phyloP scores from a whole-genome alignment of 805 yeast genomes.

The Candida hispaniensis region DNA sequence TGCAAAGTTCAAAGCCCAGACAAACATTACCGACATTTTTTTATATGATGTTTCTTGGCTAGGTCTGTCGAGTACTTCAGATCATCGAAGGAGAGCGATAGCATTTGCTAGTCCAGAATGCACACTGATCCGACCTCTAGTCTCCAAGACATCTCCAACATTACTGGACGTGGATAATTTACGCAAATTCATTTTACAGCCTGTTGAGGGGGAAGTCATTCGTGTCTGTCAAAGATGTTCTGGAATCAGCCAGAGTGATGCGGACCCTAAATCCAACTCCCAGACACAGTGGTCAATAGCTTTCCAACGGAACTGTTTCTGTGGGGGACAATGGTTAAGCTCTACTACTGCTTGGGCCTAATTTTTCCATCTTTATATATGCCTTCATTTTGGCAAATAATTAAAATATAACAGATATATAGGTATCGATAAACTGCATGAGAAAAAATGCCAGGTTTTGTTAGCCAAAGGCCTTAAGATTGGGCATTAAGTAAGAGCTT shows the following conservation, averaged over 20 bases:
- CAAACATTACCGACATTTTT: slow-evolving; percentile 44
- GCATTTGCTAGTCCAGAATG: slow-evolving; percentile 18
- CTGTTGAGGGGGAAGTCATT: slow-evolving; percentile 30
- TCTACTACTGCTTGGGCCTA: too few relatives aligned
- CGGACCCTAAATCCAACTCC: slow-evolving; percentile 26
- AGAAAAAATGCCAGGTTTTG: too few relatives aligned
- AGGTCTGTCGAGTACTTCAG: slow-evolving; percentile 28
- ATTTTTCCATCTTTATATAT: too few relatives aligned
- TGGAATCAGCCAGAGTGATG: slow-evolving; percentile 34
- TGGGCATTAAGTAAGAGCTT: too few relatives aligned
- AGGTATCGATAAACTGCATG: too few relatives aligned
- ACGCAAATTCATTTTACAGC: slow-evolving; percentile 30
- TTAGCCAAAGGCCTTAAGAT: too few relatives aligned
- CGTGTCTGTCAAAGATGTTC: slow-evolving; percentile 48
- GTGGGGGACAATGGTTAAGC: slow-evolving; percentile 44
- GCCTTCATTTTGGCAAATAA: too few relatives aligned
- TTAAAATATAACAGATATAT: too few relatives aligned
- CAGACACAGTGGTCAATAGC: slow-evolving; percentile 45
- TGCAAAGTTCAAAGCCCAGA: slow-evolving; percentile 33
- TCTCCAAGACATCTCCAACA: slow-evolving; percentile 2
- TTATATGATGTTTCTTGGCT: slow-evolving; percentile 63
- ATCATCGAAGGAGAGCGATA: slow-evolving; percentile 1
- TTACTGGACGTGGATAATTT: slow-evolving; percentile 27
- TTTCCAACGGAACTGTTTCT: slow-evolving; percentile 62
- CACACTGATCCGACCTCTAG: slow-evolving; percentile 17